Percentiles rank a stretch among this genome's conserved stretches.
phyloP scores from a whole-genome alignment of 768 basidiomycete genomes.

The Hygrocybe coccinea region DNA sequence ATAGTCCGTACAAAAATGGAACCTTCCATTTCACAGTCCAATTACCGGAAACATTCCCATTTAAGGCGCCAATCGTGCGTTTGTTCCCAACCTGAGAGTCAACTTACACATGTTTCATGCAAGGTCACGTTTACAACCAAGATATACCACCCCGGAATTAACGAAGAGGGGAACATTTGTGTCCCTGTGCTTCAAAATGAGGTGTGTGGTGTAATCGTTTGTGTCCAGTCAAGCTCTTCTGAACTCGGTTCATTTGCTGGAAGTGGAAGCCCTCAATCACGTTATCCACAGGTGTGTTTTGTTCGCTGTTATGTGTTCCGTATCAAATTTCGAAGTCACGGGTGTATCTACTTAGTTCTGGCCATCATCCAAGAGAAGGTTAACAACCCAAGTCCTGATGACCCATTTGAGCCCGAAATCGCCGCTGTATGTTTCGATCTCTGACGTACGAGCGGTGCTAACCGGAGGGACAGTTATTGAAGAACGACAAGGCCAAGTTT shows the following conservation, averaged over 20 bases:
- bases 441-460: conserved; percentile 3
- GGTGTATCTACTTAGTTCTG: conserved; percentile 46
- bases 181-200: conserved; percentile 81
- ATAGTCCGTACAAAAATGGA: conserved; percentile 80
- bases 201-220: conserved; percentile 36
- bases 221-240: neutral
- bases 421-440: conserved; percentile 53
- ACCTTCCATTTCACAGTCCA: conserved; percentile 68
- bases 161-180: conserved; percentile 83
- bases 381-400: conserved; percentile 83
- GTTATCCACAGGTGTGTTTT: conserved; percentile 55
- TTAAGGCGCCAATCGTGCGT: conserved; percentile 76
- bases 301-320: neutral
- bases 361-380: conserved; percentile 76
- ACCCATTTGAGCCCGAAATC: conserved; percentile 85
- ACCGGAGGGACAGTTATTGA: conserved; percentile 49
- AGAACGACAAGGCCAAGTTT: conserved; percentile 74
- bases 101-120: conserved; percentile 1
- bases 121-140: conserved; percentile 81
- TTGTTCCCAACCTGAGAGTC: neutral
- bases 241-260: conserved; percentile 2
- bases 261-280: conserved; percentile 86
- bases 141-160: conserved; percentile 88
- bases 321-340: neutral
- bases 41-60: conserved; percentile 80